Percentiles rank a stretch among this genome's conserved stretches.
These are phyloP conservation scores for Trichophyton verrucosum DNA, from an alignment of 2,329 filamentous ascomycete species.

Conservation along the genomic window DNA sequence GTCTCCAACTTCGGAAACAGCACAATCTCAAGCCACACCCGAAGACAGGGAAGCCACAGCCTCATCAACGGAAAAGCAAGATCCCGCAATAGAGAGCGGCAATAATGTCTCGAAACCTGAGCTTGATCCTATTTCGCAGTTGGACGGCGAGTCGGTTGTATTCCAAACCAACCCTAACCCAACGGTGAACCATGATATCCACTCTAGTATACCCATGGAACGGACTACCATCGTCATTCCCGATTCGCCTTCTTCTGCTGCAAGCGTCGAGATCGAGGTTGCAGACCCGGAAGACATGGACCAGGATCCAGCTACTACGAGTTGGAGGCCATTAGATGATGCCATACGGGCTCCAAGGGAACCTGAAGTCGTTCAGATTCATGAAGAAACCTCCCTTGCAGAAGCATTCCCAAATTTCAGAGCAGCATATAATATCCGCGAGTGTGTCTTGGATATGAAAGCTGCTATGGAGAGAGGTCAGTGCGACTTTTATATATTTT, in stretches of 20 bases:
- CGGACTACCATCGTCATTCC: constrained; percentile 25
- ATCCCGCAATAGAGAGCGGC: not conserved
- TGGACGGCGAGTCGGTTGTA: not conserved
- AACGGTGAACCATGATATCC: not conserved
- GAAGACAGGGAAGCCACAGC: not conserved
- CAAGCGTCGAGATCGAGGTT: constrained; percentile 39
- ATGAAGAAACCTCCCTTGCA: constrained; percentile 22
- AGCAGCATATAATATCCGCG: constrained; percentile 18
- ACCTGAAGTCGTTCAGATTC: constrained; percentile 26
- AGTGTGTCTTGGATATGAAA: constrained; percentile 25
- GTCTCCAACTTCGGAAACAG: constrained; percentile 14
- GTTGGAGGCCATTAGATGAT: constrained; percentile 31
- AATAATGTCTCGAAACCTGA: not conserved
- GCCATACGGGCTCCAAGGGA: constrained; percentile 21
- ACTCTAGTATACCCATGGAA: constrained; percentile 7
- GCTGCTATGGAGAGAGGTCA: constrained; percentile 29
- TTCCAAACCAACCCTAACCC: constrained; percentile 8
- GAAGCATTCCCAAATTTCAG: constrained; percentile 29
- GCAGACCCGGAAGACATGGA: constrained; percentile 39
- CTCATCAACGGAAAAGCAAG: not conserved
- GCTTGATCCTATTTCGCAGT: not conserved
- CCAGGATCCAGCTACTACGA: constrained; percentile 34
- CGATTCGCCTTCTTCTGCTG: constrained; percentile 32
- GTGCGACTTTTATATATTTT: constrained; percentile 1
- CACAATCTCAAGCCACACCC: not conserved